Conservation (phyloP, 306 rosid genomes). For the Lotus japonicus region DNA sequence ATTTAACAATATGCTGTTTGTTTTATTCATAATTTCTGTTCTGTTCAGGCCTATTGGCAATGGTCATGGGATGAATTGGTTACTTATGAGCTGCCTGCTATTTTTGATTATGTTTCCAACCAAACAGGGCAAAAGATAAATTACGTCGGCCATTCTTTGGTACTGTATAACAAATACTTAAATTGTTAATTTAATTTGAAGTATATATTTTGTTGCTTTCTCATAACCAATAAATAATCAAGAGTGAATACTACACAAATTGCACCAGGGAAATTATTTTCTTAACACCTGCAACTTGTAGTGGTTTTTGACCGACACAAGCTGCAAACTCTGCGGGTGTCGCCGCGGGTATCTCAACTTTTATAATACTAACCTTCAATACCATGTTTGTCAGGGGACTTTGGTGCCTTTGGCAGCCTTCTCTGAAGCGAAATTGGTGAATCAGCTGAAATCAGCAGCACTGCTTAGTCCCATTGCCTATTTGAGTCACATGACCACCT, state of each 20-base stretch:
- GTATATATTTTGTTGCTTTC: no score
- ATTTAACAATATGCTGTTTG: not conserved
- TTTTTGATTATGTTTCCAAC: conserved; percentile 45
- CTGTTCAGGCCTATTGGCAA: conserved; percentile 53
- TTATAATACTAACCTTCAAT: not conserved
- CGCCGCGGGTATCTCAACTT: no score
- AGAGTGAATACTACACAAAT: no score
- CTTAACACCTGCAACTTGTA: no score
- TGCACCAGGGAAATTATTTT: no score
- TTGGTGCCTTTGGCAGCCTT: conserved; percentile 52
- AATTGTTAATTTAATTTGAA: no score
- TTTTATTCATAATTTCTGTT: not conserved
- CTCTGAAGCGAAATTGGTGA: conserved; percentile 44
- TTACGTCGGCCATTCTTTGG: conserved; percentile 87
- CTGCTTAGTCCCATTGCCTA: conserved; percentile 74
- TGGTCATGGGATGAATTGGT: conserved; percentile 82
- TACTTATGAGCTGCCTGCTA: conserved; percentile 57
- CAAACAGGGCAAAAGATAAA: conserved; percentile 59
- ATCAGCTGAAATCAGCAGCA: conserved; percentile 55
- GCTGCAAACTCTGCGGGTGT: no score
- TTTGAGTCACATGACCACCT: conserved; percentile 55
- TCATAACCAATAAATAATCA: no score
- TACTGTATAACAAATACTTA: not conserved
- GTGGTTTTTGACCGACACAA: no score
- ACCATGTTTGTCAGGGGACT: conserved; percentile 54